Percentiles rank a stretch among this genome's conserved stretches.
phyloP scores from a whole-genome alignment of 2,329 filamentous ascomycete species.

The Clarireedia monteithiana region DNA sequence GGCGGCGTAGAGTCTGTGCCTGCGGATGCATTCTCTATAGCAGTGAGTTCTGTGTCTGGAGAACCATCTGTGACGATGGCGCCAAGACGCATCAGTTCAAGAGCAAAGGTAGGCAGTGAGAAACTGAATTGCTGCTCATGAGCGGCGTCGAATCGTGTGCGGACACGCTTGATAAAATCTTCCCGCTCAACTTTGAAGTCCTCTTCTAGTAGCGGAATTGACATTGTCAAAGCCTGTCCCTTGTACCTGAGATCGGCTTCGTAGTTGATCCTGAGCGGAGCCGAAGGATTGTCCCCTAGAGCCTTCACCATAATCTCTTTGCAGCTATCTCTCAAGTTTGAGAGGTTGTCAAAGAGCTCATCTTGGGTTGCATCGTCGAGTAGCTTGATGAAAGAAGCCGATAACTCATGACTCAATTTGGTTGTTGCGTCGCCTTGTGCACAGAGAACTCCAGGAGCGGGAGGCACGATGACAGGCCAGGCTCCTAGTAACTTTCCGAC shows the following conservation, averaged over 20 bases:
- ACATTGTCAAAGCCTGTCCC: conserved; percentile 1
- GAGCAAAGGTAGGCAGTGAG: background rate
- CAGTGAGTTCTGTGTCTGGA: background rate
- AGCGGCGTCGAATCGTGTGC: background rate
- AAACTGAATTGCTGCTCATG: conserved; percentile 4
- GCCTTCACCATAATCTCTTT: background rate
- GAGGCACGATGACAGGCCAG: conserved; percentile 4
- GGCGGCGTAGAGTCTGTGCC: background rate
- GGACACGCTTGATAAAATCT: background rate
- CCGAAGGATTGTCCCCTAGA: background rate
- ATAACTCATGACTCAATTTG: conserved; percentile 3
- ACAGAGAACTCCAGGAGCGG: conserved; percentile 1
- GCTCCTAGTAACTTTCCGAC: conserved; percentile 1
- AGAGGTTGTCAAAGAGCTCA: background rate
- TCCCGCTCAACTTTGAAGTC: background rate
- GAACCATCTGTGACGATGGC: background rate
- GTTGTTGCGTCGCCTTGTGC: conserved; percentile 2
- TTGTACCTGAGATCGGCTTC: conserved; percentile 3
- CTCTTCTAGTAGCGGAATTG: background rate
- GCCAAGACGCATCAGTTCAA: conserved; percentile 1
- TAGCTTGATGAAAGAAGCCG: background rate
- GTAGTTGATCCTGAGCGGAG: background rate
- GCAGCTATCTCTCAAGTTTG: background rate
- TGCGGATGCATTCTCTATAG: background rate
- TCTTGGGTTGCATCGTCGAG: background rate